Evolutionary conservation across 345 rosid species (phyloP).

Genomic region (Populus ilicifolia): DNA sequence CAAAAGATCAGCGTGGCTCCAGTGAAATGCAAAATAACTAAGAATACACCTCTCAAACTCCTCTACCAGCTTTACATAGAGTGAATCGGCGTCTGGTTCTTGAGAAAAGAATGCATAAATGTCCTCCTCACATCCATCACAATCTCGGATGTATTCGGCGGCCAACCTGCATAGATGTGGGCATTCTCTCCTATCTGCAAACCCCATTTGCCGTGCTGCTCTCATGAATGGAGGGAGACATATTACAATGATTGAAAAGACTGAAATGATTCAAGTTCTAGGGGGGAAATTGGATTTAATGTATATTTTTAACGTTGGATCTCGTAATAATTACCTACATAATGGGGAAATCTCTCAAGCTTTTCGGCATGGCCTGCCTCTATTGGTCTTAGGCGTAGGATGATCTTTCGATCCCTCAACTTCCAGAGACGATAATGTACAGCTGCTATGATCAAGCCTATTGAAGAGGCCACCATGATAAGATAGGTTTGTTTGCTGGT

Average conservation of each 20-base stretch:
- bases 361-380: slow-evolving; percentile 42
- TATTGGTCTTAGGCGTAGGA: slow-evolving; percentile 47
- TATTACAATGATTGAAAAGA: neutral
- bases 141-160: slow-evolving; percentile 46
- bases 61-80: slow-evolving; percentile 56
- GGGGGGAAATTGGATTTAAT: neutral
- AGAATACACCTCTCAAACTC: slow-evolving; percentile 84
- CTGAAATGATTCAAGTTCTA: too few species aligned
- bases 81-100: slow-evolving; percentile 51
- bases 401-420: slow-evolving; percentile 54
- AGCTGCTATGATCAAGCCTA: slow-evolving; percentile 69
- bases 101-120: slow-evolving; percentile 47
- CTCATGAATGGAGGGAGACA: neutral
- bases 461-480: slow-evolving; percentile 58
- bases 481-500: slow-evolving; percentile 46
- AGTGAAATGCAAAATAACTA: slow-evolving; percentile 78
- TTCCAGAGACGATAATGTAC: slow-evolving; percentile 43
- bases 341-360: slow-evolving; percentile 74
- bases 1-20: slow-evolving; percentile 63
- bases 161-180: slow-evolving; percentile 70
- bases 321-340: slow-evolving; percentile 47
- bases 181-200: slow-evolving; percentile 58
- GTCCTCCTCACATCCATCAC: slow-evolving; percentile 54
- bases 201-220: slow-evolving; percentile 83
- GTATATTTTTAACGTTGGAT: neutral